A percentile compares a stretch with the other conserved stretches of the same genome.
Evolutionary conservation across 2,329 filamentous ascomycete genomes (phyloP).

Genomic region (Xylaria sp.): DNA sequence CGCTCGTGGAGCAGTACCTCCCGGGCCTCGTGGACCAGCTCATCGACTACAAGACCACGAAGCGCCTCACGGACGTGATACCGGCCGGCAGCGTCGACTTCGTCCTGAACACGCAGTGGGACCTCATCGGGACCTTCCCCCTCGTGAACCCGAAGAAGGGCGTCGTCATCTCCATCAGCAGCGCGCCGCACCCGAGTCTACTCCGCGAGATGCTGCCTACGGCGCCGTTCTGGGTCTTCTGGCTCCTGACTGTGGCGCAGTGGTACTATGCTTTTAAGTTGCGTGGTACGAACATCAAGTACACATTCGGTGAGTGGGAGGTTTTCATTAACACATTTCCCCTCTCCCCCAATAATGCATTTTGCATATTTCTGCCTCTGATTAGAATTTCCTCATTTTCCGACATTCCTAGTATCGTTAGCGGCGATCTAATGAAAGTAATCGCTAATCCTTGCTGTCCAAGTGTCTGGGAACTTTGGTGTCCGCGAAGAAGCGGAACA

Average conservation of each 20-base stretch:
- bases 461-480: constrained; percentile 56
- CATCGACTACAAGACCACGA: constrained; percentile 59
- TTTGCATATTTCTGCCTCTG: not conserved
- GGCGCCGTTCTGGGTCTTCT: constrained; percentile 53
- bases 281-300: constrained; percentile 56
- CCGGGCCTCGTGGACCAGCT: constrained; percentile 60
- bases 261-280: constrained; percentile 56
- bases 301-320: constrained; percentile 49
- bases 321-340: not conserved
- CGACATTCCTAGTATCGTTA: not conserved
- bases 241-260: constrained; percentile 20
- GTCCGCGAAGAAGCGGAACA: constrained; percentile 56
- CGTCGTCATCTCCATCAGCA: constrained; percentile 55
- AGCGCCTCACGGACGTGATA: constrained; percentile 52
- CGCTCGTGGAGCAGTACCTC: constrained; percentile 54
- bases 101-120: constrained; percentile 59
- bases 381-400: not conserved
- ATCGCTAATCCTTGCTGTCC: not conserved
- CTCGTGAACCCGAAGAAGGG: constrained; percentile 53
- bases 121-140: constrained; percentile 53
- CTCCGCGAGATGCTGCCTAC: constrained; percentile 48
- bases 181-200: constrained; percentile 49
- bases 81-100: constrained; percentile 59
- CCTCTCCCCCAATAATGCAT: too few species aligned
- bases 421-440: not conserved